Evolutionary conservation across 75 land plant species (phyloP).

Genomic region (Cunninghamia lanceolata): DNA sequence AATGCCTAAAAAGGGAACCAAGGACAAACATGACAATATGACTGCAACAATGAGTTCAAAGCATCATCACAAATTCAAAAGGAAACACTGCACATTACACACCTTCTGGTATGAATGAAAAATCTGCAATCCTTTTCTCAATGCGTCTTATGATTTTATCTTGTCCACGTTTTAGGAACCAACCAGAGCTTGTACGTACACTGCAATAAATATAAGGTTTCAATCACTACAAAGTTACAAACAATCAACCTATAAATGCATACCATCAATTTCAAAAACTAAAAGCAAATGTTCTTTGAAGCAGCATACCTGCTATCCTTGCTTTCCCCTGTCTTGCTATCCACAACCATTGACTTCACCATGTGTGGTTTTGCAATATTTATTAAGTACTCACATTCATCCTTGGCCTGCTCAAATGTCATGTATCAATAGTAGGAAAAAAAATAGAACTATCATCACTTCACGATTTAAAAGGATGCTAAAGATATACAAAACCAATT

Average conservation of each 20-base stretch:
- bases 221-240: not conserved
- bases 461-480: not conserved
- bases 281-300: not conserved
- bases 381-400: conserved; percentile 30
- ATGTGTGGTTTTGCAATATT: conserved; percentile 21
- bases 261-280: not conserved
- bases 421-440: not conserved
- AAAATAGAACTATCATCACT: not conserved
- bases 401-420: conserved; percentile 16
- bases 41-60: not conserved
- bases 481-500: not conserved
- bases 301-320: conserved; percentile 17
- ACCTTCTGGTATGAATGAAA: conserved; percentile 40
- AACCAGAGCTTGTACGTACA: conserved; percentile 52
- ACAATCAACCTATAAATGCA: not conserved
- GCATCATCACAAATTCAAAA: not conserved
- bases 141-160: conserved; percentile 29
- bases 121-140: conserved; percentile 41
- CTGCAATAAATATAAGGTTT: conserved; percentile 17
- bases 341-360: conserved; percentile 26
- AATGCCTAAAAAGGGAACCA: not conserved
- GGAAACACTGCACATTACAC: conserved; percentile 1
- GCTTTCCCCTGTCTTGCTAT: conserved; percentile 28
- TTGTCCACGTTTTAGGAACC: conserved; percentile 38
- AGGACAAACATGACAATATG: not conserved